phyloP scores from a whole-genome alignment of 1,284 basidiomycete species.

The Trichosporon ovoides region DNA sequence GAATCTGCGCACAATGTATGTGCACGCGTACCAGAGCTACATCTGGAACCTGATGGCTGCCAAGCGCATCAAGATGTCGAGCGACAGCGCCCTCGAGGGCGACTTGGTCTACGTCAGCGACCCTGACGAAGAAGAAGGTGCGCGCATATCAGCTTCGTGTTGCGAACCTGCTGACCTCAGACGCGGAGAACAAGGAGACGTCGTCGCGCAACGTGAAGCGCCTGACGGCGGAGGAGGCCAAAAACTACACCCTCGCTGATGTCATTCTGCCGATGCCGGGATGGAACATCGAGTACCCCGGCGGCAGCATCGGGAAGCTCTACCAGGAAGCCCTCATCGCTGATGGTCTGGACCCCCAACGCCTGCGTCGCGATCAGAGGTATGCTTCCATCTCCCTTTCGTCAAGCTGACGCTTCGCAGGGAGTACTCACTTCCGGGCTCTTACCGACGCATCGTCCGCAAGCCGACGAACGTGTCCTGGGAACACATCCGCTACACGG shows the following conservation, averaged over 20 bases:
- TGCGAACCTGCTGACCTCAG: not conserved
- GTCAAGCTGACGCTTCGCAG: slow-evolving; percentile 50
- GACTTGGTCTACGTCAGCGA: slow-evolving; percentile 67
- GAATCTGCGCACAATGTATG: slow-evolving; percentile 92
- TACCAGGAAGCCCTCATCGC: slow-evolving; percentile 72
- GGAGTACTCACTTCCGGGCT: slow-evolving; percentile 86
- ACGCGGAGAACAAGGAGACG: slow-evolving; percentile 22
- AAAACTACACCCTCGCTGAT: slow-evolving; percentile 80
- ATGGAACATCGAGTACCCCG: slow-evolving; percentile 82
- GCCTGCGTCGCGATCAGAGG: slow-evolving; percentile 83
- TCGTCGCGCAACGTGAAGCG: slow-evolving; percentile 60
- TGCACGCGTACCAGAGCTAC: slow-evolving; percentile 98
- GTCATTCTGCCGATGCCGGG: slow-evolving; percentile 94
- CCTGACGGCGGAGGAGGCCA: slow-evolving; percentile 67
- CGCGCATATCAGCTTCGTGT: no score
- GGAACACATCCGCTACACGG: slow-evolving; percentile 79
- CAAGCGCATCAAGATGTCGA: slow-evolving; percentile 78
- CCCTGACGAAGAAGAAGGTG: slow-evolving; percentile 54
- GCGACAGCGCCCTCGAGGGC: slow-evolving; percentile 69
- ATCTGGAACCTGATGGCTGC: slow-evolving; percentile 97
- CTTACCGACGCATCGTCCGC: slow-evolving; percentile 87
- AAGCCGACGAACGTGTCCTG: slow-evolving; percentile 74
- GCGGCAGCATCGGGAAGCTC: slow-evolving; percentile 70
- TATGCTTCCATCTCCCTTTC: slow-evolving; percentile 45
- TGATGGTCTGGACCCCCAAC: slow-evolving; percentile 82